A percentile compares a stretch with the other conserved stretches of the same genome.
phyloP scores from a whole-genome alignment of 2,329 filamentous ascomycete species.

The Tolypocladium cylindrosporum region DNA sequence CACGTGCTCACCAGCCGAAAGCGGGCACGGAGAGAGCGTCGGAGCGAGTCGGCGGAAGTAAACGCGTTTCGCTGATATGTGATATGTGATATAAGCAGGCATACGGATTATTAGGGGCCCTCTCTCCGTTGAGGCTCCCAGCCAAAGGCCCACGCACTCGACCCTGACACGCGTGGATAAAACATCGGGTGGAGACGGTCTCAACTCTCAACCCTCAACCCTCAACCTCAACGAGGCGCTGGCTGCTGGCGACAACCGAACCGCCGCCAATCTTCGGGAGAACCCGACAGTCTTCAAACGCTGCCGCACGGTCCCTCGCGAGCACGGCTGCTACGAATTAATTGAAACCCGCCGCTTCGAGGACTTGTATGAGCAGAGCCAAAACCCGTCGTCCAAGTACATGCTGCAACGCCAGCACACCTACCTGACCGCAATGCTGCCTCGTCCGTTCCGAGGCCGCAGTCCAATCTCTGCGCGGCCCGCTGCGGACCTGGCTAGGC shows the following conservation, averaged over 20 bases:
- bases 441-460: neutral
- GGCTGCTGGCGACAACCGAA: no score
- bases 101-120: no score
- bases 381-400: neutral
- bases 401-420: no score
- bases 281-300: neutral
- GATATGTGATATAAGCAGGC: no score
- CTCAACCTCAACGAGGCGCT: neutral
- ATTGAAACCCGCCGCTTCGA: neutral
- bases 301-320: neutral
- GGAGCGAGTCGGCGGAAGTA: neutral
- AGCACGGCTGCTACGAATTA: neutral
- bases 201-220: neutral
- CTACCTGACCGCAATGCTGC: neutral
- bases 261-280: no score
- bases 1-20: neutral
- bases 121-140: neutral
- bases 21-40: neutral
- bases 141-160: neutral
- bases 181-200: neutral
- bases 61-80: neutral
- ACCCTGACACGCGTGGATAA: neutral
- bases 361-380: no score
- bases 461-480: neutral
- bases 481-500: neutral